Percentiles rank a stretch among this genome's conserved stretches.
phyloP scores from a whole-genome alignment of 139 green algal genomes.

The Mychonastes homosphaera region DNA sequence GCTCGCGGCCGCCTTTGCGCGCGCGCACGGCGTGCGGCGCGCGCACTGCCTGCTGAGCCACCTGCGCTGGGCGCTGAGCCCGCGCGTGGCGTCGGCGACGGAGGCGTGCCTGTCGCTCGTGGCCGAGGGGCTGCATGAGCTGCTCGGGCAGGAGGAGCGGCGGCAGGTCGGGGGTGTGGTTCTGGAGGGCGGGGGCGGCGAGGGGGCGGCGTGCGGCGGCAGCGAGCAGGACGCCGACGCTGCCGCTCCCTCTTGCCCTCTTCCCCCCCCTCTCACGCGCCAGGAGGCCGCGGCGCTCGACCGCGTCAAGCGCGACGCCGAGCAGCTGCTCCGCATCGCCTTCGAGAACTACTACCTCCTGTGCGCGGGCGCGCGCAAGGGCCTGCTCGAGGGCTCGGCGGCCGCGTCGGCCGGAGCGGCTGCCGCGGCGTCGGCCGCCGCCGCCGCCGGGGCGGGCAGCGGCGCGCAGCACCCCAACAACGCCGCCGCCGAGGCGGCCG shows the following conservation, averaged over 20 bases:
- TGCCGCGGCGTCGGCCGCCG: background rate
- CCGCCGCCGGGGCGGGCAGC: too few species aligned
- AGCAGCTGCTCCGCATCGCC: constrained; percentile 34
- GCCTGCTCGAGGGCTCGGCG: constrained; percentile 17
- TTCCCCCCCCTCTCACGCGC: constrained; percentile 2
- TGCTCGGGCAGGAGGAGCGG: constrained; percentile 28
- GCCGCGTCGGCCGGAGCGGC: background rate
- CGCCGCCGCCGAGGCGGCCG: too few species aligned
- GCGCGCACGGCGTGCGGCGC: constrained; percentile 24
- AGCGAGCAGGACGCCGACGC: background rate
- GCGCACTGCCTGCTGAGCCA: constrained; percentile 28
- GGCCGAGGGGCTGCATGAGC: constrained; percentile 8
- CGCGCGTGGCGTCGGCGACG: constrained; percentile 27
- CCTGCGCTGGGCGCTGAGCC: constrained; percentile 37
- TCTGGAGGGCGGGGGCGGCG: background rate
- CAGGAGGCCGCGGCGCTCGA: constrained; percentile 27
- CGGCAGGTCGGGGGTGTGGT: constrained; percentile 8
- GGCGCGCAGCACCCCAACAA: too few species aligned
- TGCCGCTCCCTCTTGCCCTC: background rate
- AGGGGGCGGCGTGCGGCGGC: background rate
- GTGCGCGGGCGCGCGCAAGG: constrained; percentile 11
- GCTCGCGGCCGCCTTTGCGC: constrained; percentile 26
- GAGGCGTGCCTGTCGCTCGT: constrained; percentile 28
- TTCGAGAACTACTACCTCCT: constrained; percentile 38
- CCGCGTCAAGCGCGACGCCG: constrained; percentile 24